These are phyloP conservation scores for Eugenia klotzschiana DNA, from an alignment of 441 rosid genomes.

Conservation along the genomic window DNA sequence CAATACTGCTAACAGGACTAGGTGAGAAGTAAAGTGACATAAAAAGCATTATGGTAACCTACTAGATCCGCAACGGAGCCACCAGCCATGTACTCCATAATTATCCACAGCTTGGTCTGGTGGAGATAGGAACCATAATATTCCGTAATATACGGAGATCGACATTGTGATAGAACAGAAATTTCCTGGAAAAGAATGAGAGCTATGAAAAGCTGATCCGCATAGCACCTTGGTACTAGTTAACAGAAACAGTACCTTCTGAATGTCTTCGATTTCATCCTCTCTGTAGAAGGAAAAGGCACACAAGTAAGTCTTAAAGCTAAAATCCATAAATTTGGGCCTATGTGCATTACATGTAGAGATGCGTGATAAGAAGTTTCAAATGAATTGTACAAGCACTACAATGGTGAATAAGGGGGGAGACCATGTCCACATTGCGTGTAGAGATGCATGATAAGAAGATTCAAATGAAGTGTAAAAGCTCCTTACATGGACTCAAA, in stretches of 20 bases:
- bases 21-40: background rate
- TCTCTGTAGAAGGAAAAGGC: constrained; percentile 35
- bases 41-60: constrained; percentile 22
- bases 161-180: constrained; percentile 93
- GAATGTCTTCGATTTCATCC: constrained; percentile 98
- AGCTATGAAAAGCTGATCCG: constrained; percentile 16
- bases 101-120: constrained; percentile 97
- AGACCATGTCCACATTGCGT: background rate
- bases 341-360: background rate
- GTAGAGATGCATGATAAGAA: background rate
- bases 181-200: constrained; percentile 59
- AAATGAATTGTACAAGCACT: background rate
- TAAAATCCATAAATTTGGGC: background rate
- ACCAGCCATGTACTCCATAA: constrained; percentile 99
- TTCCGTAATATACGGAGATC: constrained; percentile 88
- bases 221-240: background rate
- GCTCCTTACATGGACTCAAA: background rate
- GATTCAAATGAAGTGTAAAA: background rate
- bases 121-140: constrained; percentile 96
- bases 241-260: constrained; percentile 47
- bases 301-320: background rate
- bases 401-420: too few relatives aligned
- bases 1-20: background rate
- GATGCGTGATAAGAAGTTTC: background rate
- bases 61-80: constrained; percentile 99